A percentile compares a stretch with the other conserved stretches of the same genome.
Evolutionary conservation across 495 filamentous ascomycete genomes (phyloP).

Genomic region (Darksidea phi): DNA sequence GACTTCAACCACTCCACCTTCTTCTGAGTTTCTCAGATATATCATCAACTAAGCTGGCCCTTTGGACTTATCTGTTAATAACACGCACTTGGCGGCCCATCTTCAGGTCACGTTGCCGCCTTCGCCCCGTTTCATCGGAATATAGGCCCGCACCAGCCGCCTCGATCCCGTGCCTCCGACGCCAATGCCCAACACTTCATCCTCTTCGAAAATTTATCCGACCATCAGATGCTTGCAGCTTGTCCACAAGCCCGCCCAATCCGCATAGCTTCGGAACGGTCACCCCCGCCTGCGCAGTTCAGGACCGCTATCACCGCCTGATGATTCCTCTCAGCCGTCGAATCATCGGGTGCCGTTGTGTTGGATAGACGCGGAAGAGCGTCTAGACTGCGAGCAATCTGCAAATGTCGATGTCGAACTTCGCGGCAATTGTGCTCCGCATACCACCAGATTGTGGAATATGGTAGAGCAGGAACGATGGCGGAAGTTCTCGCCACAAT

Average conservation of each 20-base stretch:
- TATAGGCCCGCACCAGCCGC: slow-evolving; percentile 30
- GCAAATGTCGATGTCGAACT: slow-evolving; percentile 14
- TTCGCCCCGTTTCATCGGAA: slow-evolving; percentile 25
- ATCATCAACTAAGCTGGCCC: neutral
- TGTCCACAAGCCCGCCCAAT: slow-evolving; percentile 2
- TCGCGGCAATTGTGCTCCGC: slow-evolving; percentile 15
- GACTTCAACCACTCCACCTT: neutral
- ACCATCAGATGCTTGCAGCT: slow-evolving; percentile 20
- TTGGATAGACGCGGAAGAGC: neutral
- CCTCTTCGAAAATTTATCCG: slow-evolving; percentile 30
- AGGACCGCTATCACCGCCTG: slow-evolving; percentile 36
- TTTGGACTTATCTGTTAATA: neutral
- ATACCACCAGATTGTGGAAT: neutral
- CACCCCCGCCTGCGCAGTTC: slow-evolving; percentile 19
- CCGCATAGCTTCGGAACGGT: slow-evolving; percentile 21
- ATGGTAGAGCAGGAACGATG: neutral
- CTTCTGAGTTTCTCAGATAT: neutral
- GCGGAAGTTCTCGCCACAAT: slow-evolving; percentile 17
- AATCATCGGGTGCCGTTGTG: slow-evolving; percentile 19
- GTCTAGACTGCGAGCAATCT: slow-evolving; percentile 17
- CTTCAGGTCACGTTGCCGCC: slow-evolving; percentile 19
- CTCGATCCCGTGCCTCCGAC: slow-evolving; percentile 19
- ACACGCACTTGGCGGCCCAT: slow-evolving; percentile 19
- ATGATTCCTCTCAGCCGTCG: slow-evolving; percentile 16
- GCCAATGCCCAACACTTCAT: slow-evolving; percentile 10